phyloP scores from a whole-genome alignment of 257 asterid genomes.

The Solanum chilense region DNA sequence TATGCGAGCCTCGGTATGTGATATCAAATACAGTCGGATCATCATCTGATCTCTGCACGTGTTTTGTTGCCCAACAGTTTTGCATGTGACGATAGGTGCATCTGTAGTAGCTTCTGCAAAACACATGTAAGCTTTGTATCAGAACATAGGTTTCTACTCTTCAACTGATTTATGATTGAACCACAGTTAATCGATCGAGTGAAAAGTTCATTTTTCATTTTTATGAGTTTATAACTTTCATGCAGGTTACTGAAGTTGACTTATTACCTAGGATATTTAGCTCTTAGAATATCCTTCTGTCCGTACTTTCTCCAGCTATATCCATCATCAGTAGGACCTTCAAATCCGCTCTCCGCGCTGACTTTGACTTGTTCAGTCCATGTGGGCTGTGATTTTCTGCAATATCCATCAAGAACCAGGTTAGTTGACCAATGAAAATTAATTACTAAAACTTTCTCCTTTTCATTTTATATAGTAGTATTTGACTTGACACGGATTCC shows the following conservation, averaged over 20 bases:
- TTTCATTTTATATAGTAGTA: not conserved
- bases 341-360: conserved; percentile 46
- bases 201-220: not conserved
- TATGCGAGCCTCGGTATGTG: conserved; percentile 67
- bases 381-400: conserved; percentile 64
- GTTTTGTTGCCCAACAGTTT: conserved; percentile 86
- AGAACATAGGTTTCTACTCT: not conserved
- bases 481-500: not conserved
- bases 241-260: not conserved
- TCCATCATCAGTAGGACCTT: conserved; percentile 77
- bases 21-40: conserved; percentile 74
- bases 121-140: not conserved
- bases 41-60: conserved; percentile 85
- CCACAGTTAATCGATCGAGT: not conserved
- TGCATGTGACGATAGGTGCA: conserved; percentile 56
- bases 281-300: conserved; percentile 45
- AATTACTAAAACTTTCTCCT: not conserved
- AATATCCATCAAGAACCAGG: conserved; percentile 5
- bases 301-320: conserved; percentile 85
- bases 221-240: not conserved
- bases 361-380: conserved; percentile 68
- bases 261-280: conserved; percentile 32
- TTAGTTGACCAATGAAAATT: not conserved
- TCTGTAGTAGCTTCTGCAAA: conserved; percentile 82
- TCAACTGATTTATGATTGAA: not conserved